Conservation (phyloP, 495 filamentous ascomycete genomes). For the Xylaria longipes region DNA sequence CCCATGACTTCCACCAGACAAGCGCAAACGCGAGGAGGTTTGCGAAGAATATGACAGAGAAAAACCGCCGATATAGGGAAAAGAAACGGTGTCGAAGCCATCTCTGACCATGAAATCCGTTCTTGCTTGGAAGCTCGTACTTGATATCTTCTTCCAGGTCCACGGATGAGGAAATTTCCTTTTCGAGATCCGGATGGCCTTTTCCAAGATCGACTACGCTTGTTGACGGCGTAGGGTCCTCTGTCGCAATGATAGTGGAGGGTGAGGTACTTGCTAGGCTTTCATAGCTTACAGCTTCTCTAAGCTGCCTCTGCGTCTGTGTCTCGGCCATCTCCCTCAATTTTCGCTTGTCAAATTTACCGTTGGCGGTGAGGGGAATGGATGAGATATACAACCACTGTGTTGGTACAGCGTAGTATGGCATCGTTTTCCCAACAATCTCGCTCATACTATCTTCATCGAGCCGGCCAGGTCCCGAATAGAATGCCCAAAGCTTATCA, state of each 20-base stretch:
- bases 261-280: conserved; percentile 11
- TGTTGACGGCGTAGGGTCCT: not conserved
- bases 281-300: conserved; percentile 9
- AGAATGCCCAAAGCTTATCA: conserved; percentile 43
- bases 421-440: conserved; percentile 32
- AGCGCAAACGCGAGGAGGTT: conserved; percentile 60
- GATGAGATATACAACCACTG: conserved; percentile 33
- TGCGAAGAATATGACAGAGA: conserved; percentile 57
- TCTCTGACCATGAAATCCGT: conserved; percentile 33
- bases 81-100: conserved; percentile 35
- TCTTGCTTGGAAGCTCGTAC: conserved; percentile 32
- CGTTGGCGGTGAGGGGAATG: conserved; percentile 45
- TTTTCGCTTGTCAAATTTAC: conserved; percentile 48
- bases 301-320: conserved; percentile 6
- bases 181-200: not conserved
- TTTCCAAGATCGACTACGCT: conserved; percentile 26
- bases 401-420: conserved; percentile 46
- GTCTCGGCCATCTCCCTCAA: conserved; percentile 30
- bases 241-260: not conserved
- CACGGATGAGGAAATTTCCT: conserved; percentile 9
- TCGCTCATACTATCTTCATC: conserved; percentile 27
- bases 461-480: conserved; percentile 29
- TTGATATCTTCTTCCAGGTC: conserved; percentile 23
- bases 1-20: conserved; percentile 39
- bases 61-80: conserved; percentile 52